Conservation (phyloP, 257 asterid genomes). For the Paulownia fortunei region DNA sequence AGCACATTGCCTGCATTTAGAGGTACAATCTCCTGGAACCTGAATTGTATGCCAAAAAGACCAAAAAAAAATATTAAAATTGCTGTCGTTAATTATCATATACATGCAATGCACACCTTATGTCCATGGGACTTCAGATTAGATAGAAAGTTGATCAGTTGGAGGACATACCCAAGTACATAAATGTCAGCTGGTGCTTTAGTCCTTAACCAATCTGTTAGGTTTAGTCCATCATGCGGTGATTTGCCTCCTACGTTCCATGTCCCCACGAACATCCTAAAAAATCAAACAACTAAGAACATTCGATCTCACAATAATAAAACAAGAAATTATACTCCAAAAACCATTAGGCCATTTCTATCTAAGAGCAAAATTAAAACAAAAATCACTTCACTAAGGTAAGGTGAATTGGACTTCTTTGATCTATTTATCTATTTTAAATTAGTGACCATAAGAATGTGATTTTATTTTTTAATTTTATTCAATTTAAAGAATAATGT, state of each 20-base stretch:
- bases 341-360: no score
- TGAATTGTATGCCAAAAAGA: slow-evolving; percentile 19
- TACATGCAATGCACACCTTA: no score
- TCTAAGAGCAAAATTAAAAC: neutral
- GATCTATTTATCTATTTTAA: no score
- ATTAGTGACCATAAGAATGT: no score
- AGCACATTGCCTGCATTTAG: slow-evolving; percentile 82
- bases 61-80: neutral
- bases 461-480: neutral
- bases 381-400: neutral
- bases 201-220: slow-evolving; percentile 69
- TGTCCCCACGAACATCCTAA: slow-evolving; percentile 89
- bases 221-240: slow-evolving; percentile 59
- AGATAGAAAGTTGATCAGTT: neutral
- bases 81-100: no score
- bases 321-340: neutral
- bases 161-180: slow-evolving; percentile 70
- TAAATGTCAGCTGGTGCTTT: slow-evolving; percentile 72
- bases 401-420: no score
- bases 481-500: neutral
- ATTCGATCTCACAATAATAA: neutral
- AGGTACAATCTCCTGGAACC: slow-evolving; percentile 94
- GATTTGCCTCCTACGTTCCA: slow-evolving; percentile 98
- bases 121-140: no score
- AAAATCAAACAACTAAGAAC: neutral